Evolutionary conservation across 2,329 filamentous ascomycete species (phyloP).

Genomic region (Phaeosphaeriaceae sp.): DNA sequence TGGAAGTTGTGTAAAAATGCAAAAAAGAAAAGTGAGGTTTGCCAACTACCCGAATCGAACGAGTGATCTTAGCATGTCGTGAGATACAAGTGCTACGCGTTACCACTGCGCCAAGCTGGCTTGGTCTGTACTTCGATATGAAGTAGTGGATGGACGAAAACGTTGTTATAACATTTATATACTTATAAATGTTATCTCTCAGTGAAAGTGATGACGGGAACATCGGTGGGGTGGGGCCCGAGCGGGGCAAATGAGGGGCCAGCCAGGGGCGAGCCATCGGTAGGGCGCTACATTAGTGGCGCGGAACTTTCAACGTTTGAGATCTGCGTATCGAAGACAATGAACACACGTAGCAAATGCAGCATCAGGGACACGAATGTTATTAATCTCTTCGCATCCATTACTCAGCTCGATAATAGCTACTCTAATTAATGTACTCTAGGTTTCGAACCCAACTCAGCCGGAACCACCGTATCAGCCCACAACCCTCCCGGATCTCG

Average conservation of each 20-base stretch:
- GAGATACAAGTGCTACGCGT: constrained; percentile 9
- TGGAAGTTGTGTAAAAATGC: neutral
- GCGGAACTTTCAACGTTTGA: neutral
- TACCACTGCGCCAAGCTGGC: constrained; percentile 9
- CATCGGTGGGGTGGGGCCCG: no score
- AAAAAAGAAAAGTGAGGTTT: constrained; percentile 1
- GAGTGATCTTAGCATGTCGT: constrained; percentile 8
- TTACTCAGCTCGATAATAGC: neutral
- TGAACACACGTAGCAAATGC: no score
- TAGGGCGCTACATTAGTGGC: neutral
- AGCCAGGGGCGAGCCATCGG: neutral
- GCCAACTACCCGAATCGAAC: constrained; percentile 9
- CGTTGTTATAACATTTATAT: neutral
- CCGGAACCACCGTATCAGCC: neutral
- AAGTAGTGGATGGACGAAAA: constrained; percentile 1
- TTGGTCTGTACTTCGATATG: constrained; percentile 1
- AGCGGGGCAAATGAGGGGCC: neutral
- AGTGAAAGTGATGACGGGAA: neutral
- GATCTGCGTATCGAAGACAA: no score
- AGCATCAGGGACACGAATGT: no score
- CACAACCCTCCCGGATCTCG: neutral
- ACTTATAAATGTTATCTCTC: neutral
- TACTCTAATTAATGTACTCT: neutral
- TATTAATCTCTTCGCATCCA: no score
- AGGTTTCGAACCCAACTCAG: neutral